phyloP scores from a whole-genome alignment of 306 rosid species.

The apple (Malus domestica) region ASM211411v1 NC_041789.1:22268501-22269000 shows the following conservation, averaged over 20 bases:
- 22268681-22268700: not conserved
- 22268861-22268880: too few relatives aligned
- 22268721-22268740: not conserved
- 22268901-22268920: too few relatives aligned
- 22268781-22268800: not conserved
- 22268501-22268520: constrained; percentile 84
- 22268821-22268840: not conserved
- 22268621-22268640: not conserved
- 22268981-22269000: not conserved
- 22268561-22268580: constrained; percentile 97
- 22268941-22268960: not conserved
- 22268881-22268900: too few relatives aligned
- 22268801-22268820: not conserved
- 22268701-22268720: not conserved
- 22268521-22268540: constrained; percentile 94
- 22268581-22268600: constrained; percentile 94
- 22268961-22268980: not conserved
- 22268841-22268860: not conserved
- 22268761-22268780: not conserved
- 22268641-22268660: not conserved
- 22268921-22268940: too few relatives aligned
- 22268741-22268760: not conserved
- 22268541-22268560: constrained; percentile 94
- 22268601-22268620: constrained; percentile 55
- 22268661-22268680: not conserved